These are phyloP conservation scores for Lojkania enalia DNA, from an alignment of 2,329 filamentous ascomycete species.

Conservation along the genomic window DNA sequence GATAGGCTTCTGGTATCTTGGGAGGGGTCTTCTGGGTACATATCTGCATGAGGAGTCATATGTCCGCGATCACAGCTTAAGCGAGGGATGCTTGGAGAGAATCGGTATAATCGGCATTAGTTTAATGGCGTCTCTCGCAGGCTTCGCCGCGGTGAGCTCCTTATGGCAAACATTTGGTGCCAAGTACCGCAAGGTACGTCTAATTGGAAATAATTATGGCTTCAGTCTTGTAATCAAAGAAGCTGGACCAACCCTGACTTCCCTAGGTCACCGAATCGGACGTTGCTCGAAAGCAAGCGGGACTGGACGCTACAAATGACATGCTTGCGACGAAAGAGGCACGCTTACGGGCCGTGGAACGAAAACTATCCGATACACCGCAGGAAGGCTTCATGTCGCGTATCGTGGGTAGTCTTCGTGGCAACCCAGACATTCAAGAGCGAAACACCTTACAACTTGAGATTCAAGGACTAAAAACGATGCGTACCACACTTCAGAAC, in stretches of 20 bases:
- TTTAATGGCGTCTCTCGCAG: constrained; percentile 84
- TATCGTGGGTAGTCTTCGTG: constrained; percentile 71
- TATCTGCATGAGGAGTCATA: constrained; percentile 54
- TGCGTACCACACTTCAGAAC: constrained; percentile 71
- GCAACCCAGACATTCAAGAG: constrained; percentile 60
- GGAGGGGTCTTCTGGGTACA: constrained; percentile 62
- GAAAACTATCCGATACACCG: constrained; percentile 58
- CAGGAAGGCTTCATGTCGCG: constrained; percentile 69
- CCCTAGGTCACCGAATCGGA: constrained; percentile 68
- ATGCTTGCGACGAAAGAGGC: constrained; percentile 77
- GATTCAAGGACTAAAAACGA: constrained; percentile 76
- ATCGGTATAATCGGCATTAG: constrained; percentile 85
- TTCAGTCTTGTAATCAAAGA: background rate
- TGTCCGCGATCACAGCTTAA: constrained; percentile 51
- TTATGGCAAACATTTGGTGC: constrained; percentile 82
- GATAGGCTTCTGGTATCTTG: constrained; percentile 74
- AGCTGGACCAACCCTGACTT: constrained; percentile 17
- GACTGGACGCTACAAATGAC: constrained; percentile 76
- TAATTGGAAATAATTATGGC: no score
- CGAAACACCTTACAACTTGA: constrained; percentile 67
- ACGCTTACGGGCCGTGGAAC: constrained; percentile 69
- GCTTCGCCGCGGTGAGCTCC: constrained; percentile 85
- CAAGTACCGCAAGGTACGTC: constrained; percentile 59
- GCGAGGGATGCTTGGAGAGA: constrained; percentile 62
- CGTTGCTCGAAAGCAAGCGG: constrained; percentile 75